phyloP scores from a whole-genome alignment of 208 protist species.

The Crithidia expoeki region DNA sequence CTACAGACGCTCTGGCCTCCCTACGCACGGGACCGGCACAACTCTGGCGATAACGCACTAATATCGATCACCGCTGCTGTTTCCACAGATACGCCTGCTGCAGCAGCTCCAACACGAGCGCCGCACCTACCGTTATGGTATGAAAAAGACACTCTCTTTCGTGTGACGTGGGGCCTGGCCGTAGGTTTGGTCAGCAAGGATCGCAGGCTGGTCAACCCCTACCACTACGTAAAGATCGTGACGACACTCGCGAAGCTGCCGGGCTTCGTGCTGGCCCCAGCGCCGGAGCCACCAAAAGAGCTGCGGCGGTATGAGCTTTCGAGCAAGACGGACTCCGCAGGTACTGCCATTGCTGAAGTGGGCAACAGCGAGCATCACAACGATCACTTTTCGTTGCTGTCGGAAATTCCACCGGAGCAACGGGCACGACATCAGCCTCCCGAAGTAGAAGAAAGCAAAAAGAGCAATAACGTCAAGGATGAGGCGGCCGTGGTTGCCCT shows the following conservation, averaged over 20 bases:
- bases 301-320: constrained; percentile 1
- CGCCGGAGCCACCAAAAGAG: constrained; percentile 16
- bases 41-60: neutral
- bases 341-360: neutral
- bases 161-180: constrained; percentile 56
- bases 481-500: constrained; percentile 19
- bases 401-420: neutral
- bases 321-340: neutral
- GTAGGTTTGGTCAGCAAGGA: constrained; percentile 56
- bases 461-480: neutral
- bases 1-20: constrained; percentile 53
- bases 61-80: no score
- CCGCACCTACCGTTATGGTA: constrained; percentile 20
- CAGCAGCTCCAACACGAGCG: neutral
- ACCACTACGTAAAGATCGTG: constrained; percentile 82
- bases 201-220: constrained; percentile 60
- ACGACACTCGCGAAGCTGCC: constrained; percentile 61
- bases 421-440: neutral
- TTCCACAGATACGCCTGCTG: no score
- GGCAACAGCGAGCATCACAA: neutral
- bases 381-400: neutral
- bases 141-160: constrained; percentile 49
- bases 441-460: neutral
- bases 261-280: constrained; percentile 44
- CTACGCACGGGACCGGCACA: constrained; percentile 18